Evolutionary conservation across 768 basidiomycete species (phyloP).

Genomic region (Tubosaeta sp.): DNA sequence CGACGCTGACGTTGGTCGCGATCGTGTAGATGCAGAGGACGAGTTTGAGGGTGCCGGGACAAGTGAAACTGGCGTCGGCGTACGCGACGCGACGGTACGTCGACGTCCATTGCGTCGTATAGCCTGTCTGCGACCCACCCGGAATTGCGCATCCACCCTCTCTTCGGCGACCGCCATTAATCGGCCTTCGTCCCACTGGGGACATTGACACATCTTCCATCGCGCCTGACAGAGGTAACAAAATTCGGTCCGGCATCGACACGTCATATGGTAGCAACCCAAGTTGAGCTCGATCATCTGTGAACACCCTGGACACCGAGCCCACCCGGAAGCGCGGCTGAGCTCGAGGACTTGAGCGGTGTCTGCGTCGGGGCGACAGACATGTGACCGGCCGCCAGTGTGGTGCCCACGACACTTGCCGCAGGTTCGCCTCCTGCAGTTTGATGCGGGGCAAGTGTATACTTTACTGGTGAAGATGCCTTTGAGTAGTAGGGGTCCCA

Average conservation of each 20-base stretch:
- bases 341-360: slow-evolving; percentile 28
- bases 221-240: slow-evolving; percentile 49
- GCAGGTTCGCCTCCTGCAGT: slow-evolving; percentile 23
- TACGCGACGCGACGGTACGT: neutral
- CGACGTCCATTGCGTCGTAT: slow-evolving; percentile 1
- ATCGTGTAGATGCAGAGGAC: neutral
- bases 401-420: slow-evolving; percentile 21
- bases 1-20: neutral
- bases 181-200: slow-evolving; percentile 59
- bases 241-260: slow-evolving; percentile 36
- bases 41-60: neutral
- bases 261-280: slow-evolving; percentile 41
- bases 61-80: neutral
- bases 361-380: slow-evolving; percentile 23
- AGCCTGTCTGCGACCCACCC: slow-evolving; percentile 1
- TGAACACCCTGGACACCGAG: slow-evolving; percentile 38
- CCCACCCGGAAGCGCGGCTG: slow-evolving; percentile 29
- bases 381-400: slow-evolving; percentile 23
- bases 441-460: slow-evolving; percentile 19
- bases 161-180: slow-evolving; percentile 39
- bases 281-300: slow-evolving; percentile 35
- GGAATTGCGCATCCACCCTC: slow-evolving; percentile 39
- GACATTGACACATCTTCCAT: slow-evolving; percentile 32
- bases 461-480: slow-evolving; percentile 18
- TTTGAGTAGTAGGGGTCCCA: slow-evolving; percentile 29